These are phyloP conservation scores for Crithidia sp. DNA, from an alignment of 208 protist genomes.

Conservation along the genomic window DNA sequence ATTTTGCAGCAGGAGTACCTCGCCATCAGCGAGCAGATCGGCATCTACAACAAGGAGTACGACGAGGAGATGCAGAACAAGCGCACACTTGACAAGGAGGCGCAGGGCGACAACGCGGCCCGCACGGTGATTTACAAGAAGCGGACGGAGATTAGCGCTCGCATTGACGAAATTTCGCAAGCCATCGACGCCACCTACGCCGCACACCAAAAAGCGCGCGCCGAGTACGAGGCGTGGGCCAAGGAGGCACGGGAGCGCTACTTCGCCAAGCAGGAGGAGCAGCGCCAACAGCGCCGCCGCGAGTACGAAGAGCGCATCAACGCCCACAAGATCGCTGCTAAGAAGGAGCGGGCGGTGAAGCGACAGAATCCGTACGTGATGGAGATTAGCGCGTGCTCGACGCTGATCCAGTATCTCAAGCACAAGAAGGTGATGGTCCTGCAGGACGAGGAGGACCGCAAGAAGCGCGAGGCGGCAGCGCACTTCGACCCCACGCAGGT, in stretches of 20 bases:
- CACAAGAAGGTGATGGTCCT: conserved; percentile 71
- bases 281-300: conserved; percentile 58
- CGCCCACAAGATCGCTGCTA: conserved; percentile 60
- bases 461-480: conserved; percentile 50
- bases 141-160: conserved; percentile 47
- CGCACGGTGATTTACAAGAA: conserved; percentile 64
- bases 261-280: conserved; percentile 58
- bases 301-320: conserved; percentile 58
- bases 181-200: conserved; percentile 56
- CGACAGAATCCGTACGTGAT: conserved; percentile 68
- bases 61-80: conserved; percentile 59
- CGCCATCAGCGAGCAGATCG: conserved; percentile 79
- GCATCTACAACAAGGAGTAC: conserved; percentile 65
- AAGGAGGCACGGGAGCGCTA: conserved; percentile 68
- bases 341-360: conserved; percentile 48
- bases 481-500: conserved; percentile 67
- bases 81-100: conserved; percentile 57
- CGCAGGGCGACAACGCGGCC: conserved; percentile 34
- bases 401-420: conserved; percentile 63
- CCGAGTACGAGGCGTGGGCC: conserved; percentile 70
- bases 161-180: conserved; percentile 49
- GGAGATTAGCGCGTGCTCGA: conserved; percentile 65
- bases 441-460: conserved; percentile 63
- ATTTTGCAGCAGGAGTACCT: conserved; percentile 75
- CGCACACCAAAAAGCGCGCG: conserved; percentile 42